Base-by-base conservation (phyloP, 768 basidiomycete species). In the Hericium alpestre region DNA sequence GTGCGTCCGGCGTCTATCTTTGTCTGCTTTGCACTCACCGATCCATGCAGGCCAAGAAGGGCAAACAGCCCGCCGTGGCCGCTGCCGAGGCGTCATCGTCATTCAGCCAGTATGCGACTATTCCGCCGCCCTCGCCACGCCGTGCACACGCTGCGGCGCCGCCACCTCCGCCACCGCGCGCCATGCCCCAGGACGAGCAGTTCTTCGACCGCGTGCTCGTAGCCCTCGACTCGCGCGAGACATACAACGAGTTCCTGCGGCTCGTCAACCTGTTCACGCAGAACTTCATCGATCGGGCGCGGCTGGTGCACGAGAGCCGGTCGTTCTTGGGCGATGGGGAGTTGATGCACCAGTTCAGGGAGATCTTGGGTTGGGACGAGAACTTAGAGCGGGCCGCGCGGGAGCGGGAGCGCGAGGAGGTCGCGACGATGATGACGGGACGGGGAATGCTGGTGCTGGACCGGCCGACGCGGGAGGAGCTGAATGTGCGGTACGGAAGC, bases 251-350 rank as follows among this genome's bases (percentile, higher is more conserved):
- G 70, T 98, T 99, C 71, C 73, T 99, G 59, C 96, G 93, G 67
- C 75, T 98, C 48, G 80, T 97, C 63, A 97, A 98, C 69, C 78
- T 99, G 2, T 99, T 93, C 66, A 89, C 91, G 2, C 92, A 95
- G 66, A 91, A 93, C 59, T 83, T 90, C 65, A 95, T 99, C 63
- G 93, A 97, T 64, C 82, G 84, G 1, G 80, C 84, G 23, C 82
- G 86, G 15, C 79, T 98, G 9, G 79, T 98, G 51, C 83, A 88
- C 61, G 87, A 94, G 64, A 83, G 84, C 38, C 75, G 81, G 22
- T 79, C 83, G 58, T 98, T 90, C 68, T 74, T 84, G 70, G 70
- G 76, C 0, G 87, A 92, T 6, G 79, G 81, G 12, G 92, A 93
- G 48, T 72, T 96, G 18, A 81, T 90, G 78, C 76, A 75, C 43